Evolutionary conservation across 148 eudicot genomes (phyloP).

Genomic region (Mesembryanthemum crystallinum): DNA sequence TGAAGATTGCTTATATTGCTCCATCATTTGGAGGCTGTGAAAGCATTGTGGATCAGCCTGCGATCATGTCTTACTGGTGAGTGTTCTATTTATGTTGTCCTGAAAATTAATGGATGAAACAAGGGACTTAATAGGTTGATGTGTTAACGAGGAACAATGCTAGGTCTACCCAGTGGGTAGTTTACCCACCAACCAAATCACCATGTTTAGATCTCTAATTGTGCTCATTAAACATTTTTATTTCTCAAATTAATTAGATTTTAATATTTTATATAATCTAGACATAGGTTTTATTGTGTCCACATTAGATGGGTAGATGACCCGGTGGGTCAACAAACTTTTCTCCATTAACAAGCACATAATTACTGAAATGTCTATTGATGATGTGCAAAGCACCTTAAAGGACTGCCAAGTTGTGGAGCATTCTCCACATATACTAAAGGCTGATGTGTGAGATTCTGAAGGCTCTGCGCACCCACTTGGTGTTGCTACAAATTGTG

Average conservation of each 20-base stretch:
- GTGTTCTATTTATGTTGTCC: not conserved
- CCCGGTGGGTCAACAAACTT: no score
- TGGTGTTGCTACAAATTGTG: conserved; percentile 5
- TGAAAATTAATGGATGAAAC: no score
- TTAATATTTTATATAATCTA: no score
- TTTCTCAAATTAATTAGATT: no score
- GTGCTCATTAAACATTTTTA: no score
- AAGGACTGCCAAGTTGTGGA: not conserved
- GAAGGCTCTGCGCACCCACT: not conserved
- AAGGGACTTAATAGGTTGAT: not conserved
- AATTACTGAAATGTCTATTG: conserved; percentile 3
- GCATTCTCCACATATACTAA: not conserved
- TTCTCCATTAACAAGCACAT: not conserved
- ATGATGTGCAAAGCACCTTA: not conserved
- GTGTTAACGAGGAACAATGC: no score
- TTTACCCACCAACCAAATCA: no score
- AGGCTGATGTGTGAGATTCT: conserved; percentile 11
- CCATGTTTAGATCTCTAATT: no score
- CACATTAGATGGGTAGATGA: no score
- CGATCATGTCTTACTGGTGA: conserved; percentile 97
- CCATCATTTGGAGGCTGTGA: conserved; percentile 98
- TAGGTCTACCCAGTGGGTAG: no score
- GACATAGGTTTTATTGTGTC: no score
- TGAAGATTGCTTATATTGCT: conserved; percentile 88
- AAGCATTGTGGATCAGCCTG: conserved; percentile 95